Base-by-base conservation (phyloP, 2,329 filamentous ascomycete genomes). In the Myriosclerotinia duriaeana region DNA sequence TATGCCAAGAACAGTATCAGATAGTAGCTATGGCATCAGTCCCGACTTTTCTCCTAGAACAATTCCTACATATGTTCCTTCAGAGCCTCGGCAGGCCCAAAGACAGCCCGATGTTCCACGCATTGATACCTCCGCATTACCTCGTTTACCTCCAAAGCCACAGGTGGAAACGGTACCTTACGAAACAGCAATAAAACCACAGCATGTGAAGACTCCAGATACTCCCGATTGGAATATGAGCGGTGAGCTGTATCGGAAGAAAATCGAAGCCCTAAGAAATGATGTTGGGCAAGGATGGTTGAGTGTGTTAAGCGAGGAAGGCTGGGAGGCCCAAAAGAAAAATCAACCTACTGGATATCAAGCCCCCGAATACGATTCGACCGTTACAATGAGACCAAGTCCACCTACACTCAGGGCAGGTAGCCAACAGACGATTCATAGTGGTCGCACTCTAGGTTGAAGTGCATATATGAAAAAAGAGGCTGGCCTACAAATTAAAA, bases 211-310 rank as follows among this genome's bases (percentile, higher is more conserved):
- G 14, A 64, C 61, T 4, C 72, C 69, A 68, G 75, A 75, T 68
- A 71, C 79, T 5, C 79, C 82, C 55, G 84, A 89, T 67, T 91
- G 88, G 85, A 87, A 87, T 68, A 80, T 86, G 53, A 85, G 86
- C 67, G 89, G 90, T 64, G 91, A 95, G 74, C 81, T 91, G 9
- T 98, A 97, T 78, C 87, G 90, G 66, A 91, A 91, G 76, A 95
- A 95, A 78, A 89, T 98, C 65, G 93, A 97, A 77, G 88, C 90
- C 3, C 80, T 97, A 64, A 89, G 93, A 69, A 89, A 89, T 74
- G 92, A 94, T 74, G 89, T 97, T 71, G 93, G 93, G 42, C 92
- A 88, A 72, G 90, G 88, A 48, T 99, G 96, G 84, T 84, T 99
- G 50, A 93, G 88, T 69, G 92, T 91, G 17, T 81, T 98, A 61